These are phyloP conservation scores for Ciborinia camelliae DNA, from an alignment of 2,329 filamentous ascomycete species.

Conservation along the genomic window DNA sequence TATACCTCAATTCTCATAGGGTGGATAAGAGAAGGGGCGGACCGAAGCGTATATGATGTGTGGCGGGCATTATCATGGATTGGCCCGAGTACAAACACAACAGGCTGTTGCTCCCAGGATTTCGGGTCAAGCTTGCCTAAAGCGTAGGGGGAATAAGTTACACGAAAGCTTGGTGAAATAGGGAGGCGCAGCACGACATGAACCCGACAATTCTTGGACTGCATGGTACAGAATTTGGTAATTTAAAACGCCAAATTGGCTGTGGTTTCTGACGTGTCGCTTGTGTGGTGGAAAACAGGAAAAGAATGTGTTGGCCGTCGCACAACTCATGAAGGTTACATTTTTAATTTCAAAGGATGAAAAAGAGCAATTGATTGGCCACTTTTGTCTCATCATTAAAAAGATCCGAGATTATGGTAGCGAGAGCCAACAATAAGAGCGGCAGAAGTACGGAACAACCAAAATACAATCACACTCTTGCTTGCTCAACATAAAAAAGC, in stretches of 20 bases:
- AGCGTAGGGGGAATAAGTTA: conserved; percentile 5
- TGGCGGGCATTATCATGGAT: conserved; percentile 9
- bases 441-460: neutral
- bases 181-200: conserved; percentile 19
- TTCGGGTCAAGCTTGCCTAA: conserved; percentile 20
- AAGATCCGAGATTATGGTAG: conserved; percentile 18
- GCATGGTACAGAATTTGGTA: conserved; percentile 13
- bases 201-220: conserved; percentile 18
- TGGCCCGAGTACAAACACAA: conserved; percentile 17
- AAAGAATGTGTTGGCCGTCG: conserved; percentile 16
- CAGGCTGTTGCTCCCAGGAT: conserved; percentile 17
- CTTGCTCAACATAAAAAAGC: neutral
- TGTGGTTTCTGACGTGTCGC: conserved; percentile 19
- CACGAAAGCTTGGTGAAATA: conserved; percentile 3
- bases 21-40: conserved; percentile 5
- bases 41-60: conserved; percentile 12
- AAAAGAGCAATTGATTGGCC: conserved; percentile 9
- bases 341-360: conserved; percentile 10
- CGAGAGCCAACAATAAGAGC: conserved; percentile 12
- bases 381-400: neutral
- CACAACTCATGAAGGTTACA: conserved; percentile 18
- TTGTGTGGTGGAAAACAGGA: conserved; percentile 9
- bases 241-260: conserved; percentile 10
- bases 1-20: conserved; percentile 9
- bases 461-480: neutral